phyloP scores from a whole-genome alignment of 23 red algal species.

The Rhodosorus marinus region DNA sequence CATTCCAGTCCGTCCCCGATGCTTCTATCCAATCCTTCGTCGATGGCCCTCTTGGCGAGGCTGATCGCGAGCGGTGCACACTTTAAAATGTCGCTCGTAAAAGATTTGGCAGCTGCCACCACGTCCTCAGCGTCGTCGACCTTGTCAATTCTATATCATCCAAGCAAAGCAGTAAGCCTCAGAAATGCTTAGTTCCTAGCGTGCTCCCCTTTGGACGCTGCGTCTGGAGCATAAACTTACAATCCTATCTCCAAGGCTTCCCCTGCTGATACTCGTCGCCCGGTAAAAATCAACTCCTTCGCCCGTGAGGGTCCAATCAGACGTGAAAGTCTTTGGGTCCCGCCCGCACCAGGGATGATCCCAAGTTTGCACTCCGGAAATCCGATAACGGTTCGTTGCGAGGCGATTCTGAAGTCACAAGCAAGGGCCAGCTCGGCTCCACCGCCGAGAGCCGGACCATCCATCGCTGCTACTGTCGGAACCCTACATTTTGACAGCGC shows the following conservation, averaged over 20 bases:
- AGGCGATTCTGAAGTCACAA: background rate
- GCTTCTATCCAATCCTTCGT: background rate
- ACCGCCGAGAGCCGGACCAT: background rate
- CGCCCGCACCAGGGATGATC: background rate
- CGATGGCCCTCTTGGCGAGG: background rate
- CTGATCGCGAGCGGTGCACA: background rate
- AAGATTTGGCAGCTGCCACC: background rate
- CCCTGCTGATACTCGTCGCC: background rate
- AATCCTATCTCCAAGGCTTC: background rate
- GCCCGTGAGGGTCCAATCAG: background rate
- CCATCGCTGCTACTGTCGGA: background rate
- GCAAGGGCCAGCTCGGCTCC: background rate
- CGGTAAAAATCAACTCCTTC: background rate
- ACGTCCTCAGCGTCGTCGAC: background rate
- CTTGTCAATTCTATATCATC: conserved; percentile 1
- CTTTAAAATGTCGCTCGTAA: background rate
- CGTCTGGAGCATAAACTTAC: background rate
- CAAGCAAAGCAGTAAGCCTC: too few relatives aligned
- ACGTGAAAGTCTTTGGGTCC: background rate
- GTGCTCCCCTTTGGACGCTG: too few relatives aligned
- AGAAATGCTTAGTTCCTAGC: too few relatives aligned
- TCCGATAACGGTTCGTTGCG: background rate
- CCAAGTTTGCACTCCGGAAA: background rate
- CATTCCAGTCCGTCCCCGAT: background rate
- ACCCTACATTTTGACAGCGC: background rate